A percentile compares a stretch with the other conserved stretches of the same genome.
Evolutionary conservation across 768 basidiomycete genomes (phyloP).

Genomic region (Russula griseocarnosa): DNA sequence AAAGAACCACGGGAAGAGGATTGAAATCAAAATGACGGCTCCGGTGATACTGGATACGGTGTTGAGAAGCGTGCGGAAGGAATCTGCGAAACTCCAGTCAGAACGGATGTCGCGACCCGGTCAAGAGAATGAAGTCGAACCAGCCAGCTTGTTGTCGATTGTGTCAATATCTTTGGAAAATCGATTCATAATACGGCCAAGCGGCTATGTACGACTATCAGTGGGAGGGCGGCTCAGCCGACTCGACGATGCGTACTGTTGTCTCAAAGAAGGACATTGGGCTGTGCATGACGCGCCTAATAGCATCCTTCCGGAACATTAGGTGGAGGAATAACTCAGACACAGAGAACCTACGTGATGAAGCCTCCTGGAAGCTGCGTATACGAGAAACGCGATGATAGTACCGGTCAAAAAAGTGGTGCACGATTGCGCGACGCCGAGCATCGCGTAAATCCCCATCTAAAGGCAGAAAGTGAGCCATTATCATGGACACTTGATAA

Average conservation of each 20-base stretch:
- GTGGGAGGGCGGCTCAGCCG: slow-evolving; percentile 16
- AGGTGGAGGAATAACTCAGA: not conserved
- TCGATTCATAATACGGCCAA: slow-evolving; percentile 86
- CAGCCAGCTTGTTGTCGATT: slow-evolving; percentile 67
- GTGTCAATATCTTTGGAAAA: slow-evolving; percentile 87
- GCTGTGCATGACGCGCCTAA: slow-evolving; percentile 70
- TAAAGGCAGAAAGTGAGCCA: slow-evolving; percentile 32
- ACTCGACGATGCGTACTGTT: slow-evolving; percentile 44
- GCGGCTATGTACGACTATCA: slow-evolving; percentile 45
- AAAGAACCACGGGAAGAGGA: slow-evolving; percentile 80
- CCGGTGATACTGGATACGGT: slow-evolving; percentile 67
- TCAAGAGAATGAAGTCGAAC: slow-evolving; percentile 32
- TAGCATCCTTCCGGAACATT: slow-evolving; percentile 44
- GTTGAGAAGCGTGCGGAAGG: slow-evolving; percentile 64
- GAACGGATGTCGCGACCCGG: not conserved
- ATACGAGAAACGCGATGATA: slow-evolving; percentile 63
- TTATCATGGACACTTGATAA: not conserved
- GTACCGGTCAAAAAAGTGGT: slow-evolving; percentile 65
- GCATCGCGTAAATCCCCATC: slow-evolving; percentile 78
- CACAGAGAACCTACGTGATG: slow-evolving; percentile 46
- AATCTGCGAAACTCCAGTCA: slow-evolving; percentile 41
- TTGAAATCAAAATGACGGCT: slow-evolving; percentile 72
- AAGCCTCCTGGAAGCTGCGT: slow-evolving; percentile 67
- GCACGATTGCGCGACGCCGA: slow-evolving; percentile 69
- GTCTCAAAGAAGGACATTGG: slow-evolving; percentile 92